Percentiles rank a stretch among this genome's conserved stretches.
Evolutionary conservation across 2,329 filamentous ascomycete species (phyloP).

Genomic region (Nemania sp.): DNA sequence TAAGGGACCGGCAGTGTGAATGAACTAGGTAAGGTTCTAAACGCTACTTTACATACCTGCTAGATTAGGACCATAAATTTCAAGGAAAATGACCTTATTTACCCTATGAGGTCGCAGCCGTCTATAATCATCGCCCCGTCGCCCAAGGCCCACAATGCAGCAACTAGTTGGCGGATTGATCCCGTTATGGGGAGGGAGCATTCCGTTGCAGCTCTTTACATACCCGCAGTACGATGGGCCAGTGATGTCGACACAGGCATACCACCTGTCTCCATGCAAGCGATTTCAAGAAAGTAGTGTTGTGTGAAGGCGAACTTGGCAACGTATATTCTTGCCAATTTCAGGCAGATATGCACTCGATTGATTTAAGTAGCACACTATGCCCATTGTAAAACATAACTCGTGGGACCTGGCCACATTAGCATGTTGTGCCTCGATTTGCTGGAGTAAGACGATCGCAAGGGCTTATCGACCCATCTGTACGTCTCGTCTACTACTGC

Average conservation of each 20-base stretch:
- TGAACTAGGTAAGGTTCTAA: no score
- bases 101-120: constrained; percentile 22
- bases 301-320: not conserved
- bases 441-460: constrained; percentile 11
- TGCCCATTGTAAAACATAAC: no score
- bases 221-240: not conserved
- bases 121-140: constrained; percentile 3
- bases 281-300: not conserved
- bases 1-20: no score
- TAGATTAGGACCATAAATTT: not conserved
- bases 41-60: no score
- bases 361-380: no score
- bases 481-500: constrained; percentile 17
- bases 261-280: no score
- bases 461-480: constrained; percentile 18
- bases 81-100: not conserved
- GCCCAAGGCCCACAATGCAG: constrained; percentile 24
- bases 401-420: constrained; percentile 1
- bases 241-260: constrained; percentile 10
- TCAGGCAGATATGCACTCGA: not conserved
- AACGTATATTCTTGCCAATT: not conserved
- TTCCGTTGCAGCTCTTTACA: constrained; percentile 26
- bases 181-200: constrained; percentile 29
- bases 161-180: constrained; percentile 28
- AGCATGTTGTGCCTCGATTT: not conserved